Evolutionary conservation across 2,329 filamentous ascomycete genomes (phyloP).

Genomic region (Lecanoromycetidae sp.): DNA sequence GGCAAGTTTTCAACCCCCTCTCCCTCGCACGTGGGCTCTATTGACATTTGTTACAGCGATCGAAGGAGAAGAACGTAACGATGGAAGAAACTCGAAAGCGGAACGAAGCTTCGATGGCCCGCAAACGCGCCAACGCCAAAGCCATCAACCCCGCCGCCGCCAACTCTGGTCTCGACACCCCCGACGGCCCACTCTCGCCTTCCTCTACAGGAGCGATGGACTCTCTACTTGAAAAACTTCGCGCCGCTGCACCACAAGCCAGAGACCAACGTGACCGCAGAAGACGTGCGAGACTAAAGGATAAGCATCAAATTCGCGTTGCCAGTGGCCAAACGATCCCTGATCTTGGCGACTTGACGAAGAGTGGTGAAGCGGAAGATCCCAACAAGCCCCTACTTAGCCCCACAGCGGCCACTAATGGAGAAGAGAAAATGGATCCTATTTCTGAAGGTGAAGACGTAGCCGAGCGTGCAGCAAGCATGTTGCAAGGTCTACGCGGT

Average conservation of each 20-base stretch:
- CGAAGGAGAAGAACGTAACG: slow-evolving; percentile 76
- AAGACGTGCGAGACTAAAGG: slow-evolving; percentile 76
- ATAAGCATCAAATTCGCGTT: slow-evolving; percentile 77
- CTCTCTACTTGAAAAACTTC: slow-evolving; percentile 82
- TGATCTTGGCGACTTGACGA: slow-evolving; percentile 53
- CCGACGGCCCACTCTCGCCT: slow-evolving; percentile 48
- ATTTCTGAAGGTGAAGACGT: slow-evolving; percentile 52
- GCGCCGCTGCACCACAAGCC: slow-evolving; percentile 80
- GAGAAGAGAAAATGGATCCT: slow-evolving; percentile 23
- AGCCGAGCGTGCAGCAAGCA: slow-evolving; percentile 67
- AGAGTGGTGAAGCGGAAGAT: slow-evolving; percentile 41
- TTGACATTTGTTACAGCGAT: slow-evolving; percentile 47
- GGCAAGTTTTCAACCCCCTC: slow-evolving; percentile 31
- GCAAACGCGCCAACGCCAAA: slow-evolving; percentile 57
- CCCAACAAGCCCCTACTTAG: slow-evolving; percentile 36
- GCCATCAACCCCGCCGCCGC: slow-evolving; percentile 46
- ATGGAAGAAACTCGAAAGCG: slow-evolving; percentile 71
- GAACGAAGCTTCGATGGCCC: slow-evolving; percentile 85
- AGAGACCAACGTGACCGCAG: slow-evolving; percentile 81
- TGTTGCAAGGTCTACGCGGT: slow-evolving; percentile 71
- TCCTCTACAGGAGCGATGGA: slow-evolving; percentile 87
- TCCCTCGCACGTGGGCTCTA: slow-evolving; percentile 6
- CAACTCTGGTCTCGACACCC: slow-evolving; percentile 30
- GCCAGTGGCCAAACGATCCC: slow-evolving; percentile 84
- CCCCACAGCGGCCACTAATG: slow-evolving; percentile 31